phyloP scores from a whole-genome alignment of 2,329 filamentous ascomycete genomes.

The Colletotrichum cuscutae region DNA sequence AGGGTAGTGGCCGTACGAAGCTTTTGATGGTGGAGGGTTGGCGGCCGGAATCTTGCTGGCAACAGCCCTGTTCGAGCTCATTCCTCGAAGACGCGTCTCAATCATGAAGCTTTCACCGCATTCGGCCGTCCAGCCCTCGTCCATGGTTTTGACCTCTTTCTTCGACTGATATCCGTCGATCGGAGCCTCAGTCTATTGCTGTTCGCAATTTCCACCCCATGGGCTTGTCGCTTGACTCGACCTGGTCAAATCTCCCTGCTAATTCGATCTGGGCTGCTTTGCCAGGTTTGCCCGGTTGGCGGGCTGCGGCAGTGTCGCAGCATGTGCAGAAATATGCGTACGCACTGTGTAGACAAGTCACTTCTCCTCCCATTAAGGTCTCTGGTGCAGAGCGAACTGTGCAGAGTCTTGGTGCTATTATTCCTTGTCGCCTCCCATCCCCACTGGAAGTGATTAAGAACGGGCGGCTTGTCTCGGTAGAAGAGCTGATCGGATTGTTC shows the following conservation, averaged over 20 bases:
- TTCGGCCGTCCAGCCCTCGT: not conserved
- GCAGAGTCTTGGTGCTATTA: not conserved
- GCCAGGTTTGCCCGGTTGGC: slow-evolving; percentile 25
- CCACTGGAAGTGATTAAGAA: not conserved
- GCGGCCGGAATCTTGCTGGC: not conserved
- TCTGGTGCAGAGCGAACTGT: not conserved
- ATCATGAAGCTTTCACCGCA: not conserved
- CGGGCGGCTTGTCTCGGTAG: not conserved
- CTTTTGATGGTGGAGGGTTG: not conserved
- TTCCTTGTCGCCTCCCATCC: not conserved
- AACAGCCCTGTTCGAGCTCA: not conserved
- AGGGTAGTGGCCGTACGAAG: not conserved
- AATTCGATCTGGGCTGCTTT: not conserved
- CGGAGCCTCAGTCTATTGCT: not conserved
- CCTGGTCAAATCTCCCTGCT: slow-evolving; percentile 3
- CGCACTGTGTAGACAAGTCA: slow-evolving; percentile 19
- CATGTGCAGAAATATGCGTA: not conserved
- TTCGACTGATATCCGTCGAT: slow-evolving; percentile 7
- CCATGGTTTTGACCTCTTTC: not conserved
- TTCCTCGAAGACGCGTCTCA: not conserved
- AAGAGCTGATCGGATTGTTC: not conserved
- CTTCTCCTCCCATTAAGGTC: not conserved
- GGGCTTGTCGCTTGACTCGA: slow-evolving; percentile 7
- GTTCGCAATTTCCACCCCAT: not conserved
- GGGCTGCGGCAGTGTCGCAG: not conserved